Base-by-base conservation (phyloP, 805 yeast species). In the Maudiozyma saulgeensis region DNA sequence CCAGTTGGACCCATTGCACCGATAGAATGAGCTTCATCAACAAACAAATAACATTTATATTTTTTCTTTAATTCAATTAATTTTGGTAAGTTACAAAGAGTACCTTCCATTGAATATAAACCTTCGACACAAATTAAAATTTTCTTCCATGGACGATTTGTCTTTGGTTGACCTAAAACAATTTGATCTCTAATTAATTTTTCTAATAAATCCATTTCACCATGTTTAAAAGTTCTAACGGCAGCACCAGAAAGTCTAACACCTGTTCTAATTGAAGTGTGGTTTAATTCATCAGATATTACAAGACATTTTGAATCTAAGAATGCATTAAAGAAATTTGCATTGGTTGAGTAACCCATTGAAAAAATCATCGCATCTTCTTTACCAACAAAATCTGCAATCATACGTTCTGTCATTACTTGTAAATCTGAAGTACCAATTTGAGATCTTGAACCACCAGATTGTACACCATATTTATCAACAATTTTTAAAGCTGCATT, bases 1-100 rank as follows among this genome's bases (percentile, higher is more conserved):
- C 99, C 99, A 47, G 70, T 70, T 42, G 95, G 93, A 28, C 99
- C 99, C 70, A 93, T 77, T n/a, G 99, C 99, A 60, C 99, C 99
- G 61, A 93, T 84, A 5, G 98, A 91, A 68, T 93, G 99, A 12
- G 99, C 99, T 68, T 93, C 99, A 67, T 93, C 99, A 53, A 95
- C 86, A 62, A 86, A 93, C 47, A 93, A 70, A 62, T 87, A 87
- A 63, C 91, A 86, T 60, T 88, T 88, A 72, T 95, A 93, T 64
- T 86, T 87, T 38, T 85, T 77, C 59, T 84, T 82, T 53, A 90
- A 72, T 57, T 77, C 84, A 26, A 90, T 76, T 43, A 90, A 62
- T 51, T 69, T 74, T 4, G 96, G 96, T 57, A 90, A 74, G 62
- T 90, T 82, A 64, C 87, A 80, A 76, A 87, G 73, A 56, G 90